These are phyloP conservation scores for Daldinia caldariorum DNA, from an alignment of 495 filamentous ascomycete genomes.

Conservation along the genomic window DNA sequence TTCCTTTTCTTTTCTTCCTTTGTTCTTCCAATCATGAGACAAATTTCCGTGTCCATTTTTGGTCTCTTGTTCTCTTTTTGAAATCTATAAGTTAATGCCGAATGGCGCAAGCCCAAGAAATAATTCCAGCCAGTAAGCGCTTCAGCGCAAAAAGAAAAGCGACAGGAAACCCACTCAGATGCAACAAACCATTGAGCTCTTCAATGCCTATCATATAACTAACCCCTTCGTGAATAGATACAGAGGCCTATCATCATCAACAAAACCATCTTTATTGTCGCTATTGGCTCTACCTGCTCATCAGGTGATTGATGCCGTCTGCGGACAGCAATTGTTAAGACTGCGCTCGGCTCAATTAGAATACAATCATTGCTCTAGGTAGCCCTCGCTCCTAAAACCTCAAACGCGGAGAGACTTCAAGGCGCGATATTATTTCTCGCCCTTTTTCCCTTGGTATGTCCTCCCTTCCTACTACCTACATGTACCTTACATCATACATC, in stretches of 20 bases:
- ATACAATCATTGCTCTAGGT: constrained; percentile 34
- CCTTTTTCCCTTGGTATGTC: constrained; percentile 33
- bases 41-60: constrained; percentile 10
- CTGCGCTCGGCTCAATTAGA: constrained; percentile 53
- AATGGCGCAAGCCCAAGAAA: constrained; percentile 21
- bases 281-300: constrained; percentile 55
- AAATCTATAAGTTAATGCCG: constrained; percentile 21
- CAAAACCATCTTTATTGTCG: constrained; percentile 48
- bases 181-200: constrained; percentile 59
- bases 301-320: constrained; percentile 62
- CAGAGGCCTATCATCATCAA: constrained; percentile 59
- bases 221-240: constrained; percentile 51
- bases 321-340: constrained; percentile 58
- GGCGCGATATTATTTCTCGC: constrained; percentile 44
- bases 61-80: constrained; percentile 10
- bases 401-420: constrained; percentile 25
- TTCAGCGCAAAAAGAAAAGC: constrained; percentile 46
- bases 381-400: constrained; percentile 32
- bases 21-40: constrained; percentile 23
- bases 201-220: constrained; percentile 45
- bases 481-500: constrained; percentile 40
- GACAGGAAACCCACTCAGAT: constrained; percentile 40
- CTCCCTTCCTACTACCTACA: constrained; percentile 12
- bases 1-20: constrained; percentile 9
- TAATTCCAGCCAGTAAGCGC: constrained; percentile 48